Conservation (phyloP, 192 early-diverging fungal genomes). For the Piromyces finnis region DNA sequence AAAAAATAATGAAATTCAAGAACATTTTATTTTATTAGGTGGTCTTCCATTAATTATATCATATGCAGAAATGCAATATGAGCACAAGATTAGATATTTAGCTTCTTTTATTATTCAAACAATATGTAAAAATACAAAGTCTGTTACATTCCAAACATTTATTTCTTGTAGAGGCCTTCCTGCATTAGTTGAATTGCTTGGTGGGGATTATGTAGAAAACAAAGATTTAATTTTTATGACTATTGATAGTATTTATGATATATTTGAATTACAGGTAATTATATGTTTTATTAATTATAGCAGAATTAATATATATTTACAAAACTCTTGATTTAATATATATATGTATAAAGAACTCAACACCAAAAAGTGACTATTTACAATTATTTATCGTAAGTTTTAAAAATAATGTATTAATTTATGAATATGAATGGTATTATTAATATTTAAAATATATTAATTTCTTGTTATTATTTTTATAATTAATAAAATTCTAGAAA, state of each 20-base stretch:
- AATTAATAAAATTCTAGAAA: slow-evolving; percentile 1
- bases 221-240: slow-evolving; percentile 28
- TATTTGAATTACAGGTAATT: slow-evolving; percentile 28
- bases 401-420: neutral
- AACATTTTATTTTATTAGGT: slow-evolving; percentile 30
- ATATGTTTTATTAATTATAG: no score
- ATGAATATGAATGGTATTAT: no score
- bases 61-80: slow-evolving; percentile 15
- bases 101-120: slow-evolving; percentile 26
- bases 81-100: slow-evolving; percentile 17
- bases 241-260: slow-evolving; percentile 23
- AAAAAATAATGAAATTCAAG: slow-evolving; percentile 10
- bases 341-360: slow-evolving; percentile 13
- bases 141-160: slow-evolving; percentile 32
- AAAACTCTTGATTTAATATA: no score
- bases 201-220: slow-evolving; percentile 19
- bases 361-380: slow-evolving; percentile 35
- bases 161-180: slow-evolving; percentile 31
- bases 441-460: no score
- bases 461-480: no score
- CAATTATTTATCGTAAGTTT: slow-evolving; percentile 13
- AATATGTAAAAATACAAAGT: slow-evolving; percentile 19
- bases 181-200: slow-evolving; percentile 22
- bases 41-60: slow-evolving; percentile 25
- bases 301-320: no score